Conservation (phyloP, 2,329 filamentous ascomycete species). For the Lecanicillium sp. region DNA sequence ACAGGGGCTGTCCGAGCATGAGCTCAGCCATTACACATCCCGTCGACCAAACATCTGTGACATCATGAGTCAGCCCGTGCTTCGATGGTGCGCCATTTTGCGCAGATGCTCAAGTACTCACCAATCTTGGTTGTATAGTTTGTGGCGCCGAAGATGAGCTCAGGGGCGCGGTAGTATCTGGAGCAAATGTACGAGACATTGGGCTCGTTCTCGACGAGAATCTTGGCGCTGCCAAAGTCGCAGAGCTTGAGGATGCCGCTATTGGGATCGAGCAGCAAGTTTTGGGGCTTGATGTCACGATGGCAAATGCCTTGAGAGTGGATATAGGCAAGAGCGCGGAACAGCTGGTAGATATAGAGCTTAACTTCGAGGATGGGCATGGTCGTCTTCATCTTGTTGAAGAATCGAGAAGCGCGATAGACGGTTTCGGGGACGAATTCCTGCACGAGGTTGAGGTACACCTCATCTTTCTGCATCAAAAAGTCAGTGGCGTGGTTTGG, state of each 20-base stretch:
- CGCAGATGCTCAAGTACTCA: conserved; percentile 39
- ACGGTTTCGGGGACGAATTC: conserved; percentile 98
- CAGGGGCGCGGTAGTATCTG: conserved; percentile 94
- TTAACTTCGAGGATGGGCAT: conserved; percentile 99
- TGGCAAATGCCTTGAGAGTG: conserved; percentile 99
- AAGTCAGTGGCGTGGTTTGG: neutral
- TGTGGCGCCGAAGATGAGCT: conserved; percentile 96
- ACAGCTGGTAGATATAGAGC: conserved; percentile 98
- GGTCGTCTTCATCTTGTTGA: conserved; percentile 99
- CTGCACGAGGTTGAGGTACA: conserved; percentile 96
- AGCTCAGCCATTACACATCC: conserved; percentile 99
- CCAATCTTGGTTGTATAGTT: conserved; percentile 99
- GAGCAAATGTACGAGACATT: conserved; percentile 99
- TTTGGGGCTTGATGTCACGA: conserved; percentile 98
- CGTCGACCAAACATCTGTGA: conserved; percentile 93
- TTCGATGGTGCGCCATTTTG: too few species aligned
- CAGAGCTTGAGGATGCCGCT: conserved; percentile 94
- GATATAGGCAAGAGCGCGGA: conserved; percentile 96
- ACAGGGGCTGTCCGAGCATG: conserved; percentile 96
- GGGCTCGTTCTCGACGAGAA: conserved; percentile 95
- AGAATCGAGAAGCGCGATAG: conserved; percentile 94
- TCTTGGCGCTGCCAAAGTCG: conserved; percentile 98
- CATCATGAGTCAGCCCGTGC: conserved; percentile 51
- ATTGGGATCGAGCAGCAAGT: conserved; percentile 84
- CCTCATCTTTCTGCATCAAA: conserved; percentile 75